Percentiles rank a stretch among this genome's conserved stretches.
Evolutionary conservation across 768 basidiomycete genomes (phyloP).

Genomic region (Auriscalpium microsporum): DNA sequence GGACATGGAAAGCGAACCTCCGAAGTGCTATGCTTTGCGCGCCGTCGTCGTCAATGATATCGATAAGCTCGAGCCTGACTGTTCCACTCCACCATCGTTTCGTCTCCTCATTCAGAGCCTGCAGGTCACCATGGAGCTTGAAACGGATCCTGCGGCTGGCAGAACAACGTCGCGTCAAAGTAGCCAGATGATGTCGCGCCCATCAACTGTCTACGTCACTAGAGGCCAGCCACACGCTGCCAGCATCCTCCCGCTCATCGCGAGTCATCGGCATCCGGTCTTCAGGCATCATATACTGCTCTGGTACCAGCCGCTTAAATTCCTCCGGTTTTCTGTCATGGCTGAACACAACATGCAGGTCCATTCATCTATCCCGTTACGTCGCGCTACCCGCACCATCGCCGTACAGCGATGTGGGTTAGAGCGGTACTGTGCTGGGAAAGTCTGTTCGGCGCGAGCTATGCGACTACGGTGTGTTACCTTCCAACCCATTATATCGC

Average conservation of each 20-base stretch:
- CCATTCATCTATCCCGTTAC: conserved; percentile 16
- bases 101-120: no score
- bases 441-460: conserved; percentile 22
- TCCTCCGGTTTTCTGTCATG: background rate
- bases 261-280: conserved; percentile 23
- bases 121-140: no score
- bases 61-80: no score
- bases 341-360: background rate
- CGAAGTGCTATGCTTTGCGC: no score
- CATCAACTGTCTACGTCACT: no score
- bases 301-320: conserved; percentile 9
- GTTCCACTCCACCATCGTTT: no score
- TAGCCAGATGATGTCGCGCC: no score
- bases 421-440: conserved; percentile 17
- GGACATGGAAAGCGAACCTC: no score
- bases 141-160: no score
- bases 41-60: no score
- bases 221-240: conserved; percentile 18
- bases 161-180: no score
- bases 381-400: conserved; percentile 18
- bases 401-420: conserved; percentile 18
- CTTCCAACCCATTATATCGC: no score
- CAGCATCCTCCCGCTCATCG: conserved; percentile 21
- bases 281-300: conserved; percentile 25
- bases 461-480: background rate